These are phyloP conservation scores for Diacronema lutheri DNA, from an alignment of 78 protist species.

Conservation along the genomic window DNA sequence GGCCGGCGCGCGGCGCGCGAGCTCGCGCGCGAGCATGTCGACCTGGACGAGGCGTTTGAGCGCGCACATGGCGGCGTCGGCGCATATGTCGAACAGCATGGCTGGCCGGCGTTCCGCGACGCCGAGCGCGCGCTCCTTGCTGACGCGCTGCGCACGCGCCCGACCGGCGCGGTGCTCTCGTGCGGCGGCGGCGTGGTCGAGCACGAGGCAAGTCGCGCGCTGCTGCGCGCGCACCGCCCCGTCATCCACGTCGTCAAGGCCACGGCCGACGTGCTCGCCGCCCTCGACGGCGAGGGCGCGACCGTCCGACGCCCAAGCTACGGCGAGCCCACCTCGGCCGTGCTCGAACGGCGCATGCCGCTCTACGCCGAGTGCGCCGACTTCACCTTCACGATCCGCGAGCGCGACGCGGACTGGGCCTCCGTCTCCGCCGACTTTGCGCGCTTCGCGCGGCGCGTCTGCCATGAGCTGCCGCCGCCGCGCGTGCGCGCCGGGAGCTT, in stretches of 20 bases:
- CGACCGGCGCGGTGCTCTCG: slow-evolving; percentile 21
- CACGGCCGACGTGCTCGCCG: slow-evolving; percentile 36
- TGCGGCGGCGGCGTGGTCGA: slow-evolving; percentile 71
- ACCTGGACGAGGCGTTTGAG: neutral
- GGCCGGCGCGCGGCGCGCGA: neutral
- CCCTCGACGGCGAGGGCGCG: slow-evolving; percentile 3
- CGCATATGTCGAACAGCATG: slow-evolving; percentile 25
- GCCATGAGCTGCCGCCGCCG: neutral
- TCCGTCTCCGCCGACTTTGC: neutral
- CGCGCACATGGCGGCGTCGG: too few species aligned
- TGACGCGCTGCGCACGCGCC: neutral
- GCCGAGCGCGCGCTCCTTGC: slow-evolving; percentile 10
- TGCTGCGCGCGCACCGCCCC: slow-evolving; percentile 1
- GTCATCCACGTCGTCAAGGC: slow-evolving; percentile 1
- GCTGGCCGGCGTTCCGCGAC: slow-evolving; percentile 52
- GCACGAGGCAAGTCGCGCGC: neutral
- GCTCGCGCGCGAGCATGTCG: neutral
- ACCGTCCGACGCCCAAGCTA: neutral
- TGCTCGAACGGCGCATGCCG: slow-evolving; percentile 23
- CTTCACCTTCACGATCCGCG: neutral
- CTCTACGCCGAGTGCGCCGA: slow-evolving; percentile 2
- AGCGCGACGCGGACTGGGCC: neutral
- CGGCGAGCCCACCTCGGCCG: neutral
- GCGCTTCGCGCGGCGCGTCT: neutral
- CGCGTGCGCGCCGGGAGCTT: neutral